Percentiles rank a stretch among this genome's conserved stretches.
These are phyloP conservation scores for Circinella minor DNA, from an alignment of 371 early-diverging fungal genomes.

Conservation along the genomic window DNA sequence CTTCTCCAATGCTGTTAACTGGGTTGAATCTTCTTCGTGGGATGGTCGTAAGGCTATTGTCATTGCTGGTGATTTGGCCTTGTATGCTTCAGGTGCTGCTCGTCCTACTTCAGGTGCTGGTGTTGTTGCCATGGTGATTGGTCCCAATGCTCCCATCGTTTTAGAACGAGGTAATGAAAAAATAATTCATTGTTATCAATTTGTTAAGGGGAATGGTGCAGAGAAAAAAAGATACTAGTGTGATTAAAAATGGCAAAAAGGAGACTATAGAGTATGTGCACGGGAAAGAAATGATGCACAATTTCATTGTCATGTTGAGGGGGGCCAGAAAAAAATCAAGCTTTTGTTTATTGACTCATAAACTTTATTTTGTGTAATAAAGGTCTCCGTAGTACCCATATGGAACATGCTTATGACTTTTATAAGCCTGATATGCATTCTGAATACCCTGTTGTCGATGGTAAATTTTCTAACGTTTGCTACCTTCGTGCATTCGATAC, in stretches of 20 bases:
- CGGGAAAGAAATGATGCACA: not conserved
- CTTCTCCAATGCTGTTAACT: conserved; percentile 95
- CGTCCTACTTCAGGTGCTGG: conserved; percentile 98
- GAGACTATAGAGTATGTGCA: not conserved
- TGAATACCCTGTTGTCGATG: conserved; percentile 97
- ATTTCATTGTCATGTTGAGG: not conserved
- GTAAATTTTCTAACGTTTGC: conserved; percentile 89
- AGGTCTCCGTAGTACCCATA: conserved; percentile 88
- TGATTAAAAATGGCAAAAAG: not conserved
- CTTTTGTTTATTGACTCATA: too few species aligned
- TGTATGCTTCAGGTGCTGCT: conserved; percentile 91
- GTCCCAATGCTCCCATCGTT: conserved; percentile 93
- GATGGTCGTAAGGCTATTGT: conserved; percentile 93
- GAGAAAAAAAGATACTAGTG: not conserved
- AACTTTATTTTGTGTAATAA: not conserved
- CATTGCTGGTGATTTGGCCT: conserved; percentile 96
- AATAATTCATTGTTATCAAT: not conserved
- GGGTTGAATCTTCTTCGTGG: conserved; percentile 93
- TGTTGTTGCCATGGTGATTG: conserved; percentile 93
- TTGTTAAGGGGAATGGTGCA: not conserved
- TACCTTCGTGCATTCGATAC: conserved; percentile 91
- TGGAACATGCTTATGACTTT: conserved; percentile 98
- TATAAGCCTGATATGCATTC: conserved; percentile 96
- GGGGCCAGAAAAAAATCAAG: too few species aligned
- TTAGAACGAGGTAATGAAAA: conserved; percentile 72